phyloP scores from a whole-genome alignment of 441 rosid genomes.

The Adansonia gregorii region DNA sequence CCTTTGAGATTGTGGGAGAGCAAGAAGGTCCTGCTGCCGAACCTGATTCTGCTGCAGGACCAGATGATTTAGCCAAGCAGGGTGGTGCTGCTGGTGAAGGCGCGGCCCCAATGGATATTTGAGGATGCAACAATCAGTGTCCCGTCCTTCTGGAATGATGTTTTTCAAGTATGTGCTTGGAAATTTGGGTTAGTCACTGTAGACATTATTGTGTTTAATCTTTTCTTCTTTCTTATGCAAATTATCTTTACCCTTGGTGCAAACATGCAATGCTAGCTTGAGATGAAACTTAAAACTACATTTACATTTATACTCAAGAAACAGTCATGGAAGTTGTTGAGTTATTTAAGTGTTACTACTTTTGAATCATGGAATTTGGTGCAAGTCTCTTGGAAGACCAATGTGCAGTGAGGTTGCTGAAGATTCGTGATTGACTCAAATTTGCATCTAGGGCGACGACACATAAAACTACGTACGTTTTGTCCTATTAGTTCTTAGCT shows the following conservation, averaged over 20 bases:
- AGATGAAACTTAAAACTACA: constrained; percentile 14
- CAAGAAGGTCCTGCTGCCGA: constrained; percentile 57
- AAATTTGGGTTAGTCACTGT: constrained; percentile 31
- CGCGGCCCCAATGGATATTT: constrained; percentile 86
- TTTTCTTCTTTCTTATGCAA: constrained; percentile 25
- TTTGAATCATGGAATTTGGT: constrained; percentile 3
- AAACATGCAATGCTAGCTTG: constrained; percentile 30
- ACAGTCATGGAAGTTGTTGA: constrained; percentile 9
- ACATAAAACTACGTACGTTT: neutral
- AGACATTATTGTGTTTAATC: constrained; percentile 36
- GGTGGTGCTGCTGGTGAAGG: constrained; percentile 43
- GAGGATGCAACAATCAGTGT: constrained; percentile 33
- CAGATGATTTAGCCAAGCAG: constrained; percentile 37
- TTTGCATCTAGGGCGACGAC: no score
- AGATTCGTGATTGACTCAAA: neutral
- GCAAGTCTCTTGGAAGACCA: neutral
- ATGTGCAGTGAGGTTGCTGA: neutral
- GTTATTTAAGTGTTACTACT: neutral
- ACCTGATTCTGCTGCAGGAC: constrained; percentile 38
- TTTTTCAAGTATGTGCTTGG: constrained; percentile 35
- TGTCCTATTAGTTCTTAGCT: neutral
- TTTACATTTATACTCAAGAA: constrained; percentile 18
- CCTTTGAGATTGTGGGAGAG: constrained; percentile 66
- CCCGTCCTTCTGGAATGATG: constrained; percentile 29
- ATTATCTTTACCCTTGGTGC: constrained; percentile 30